Base-by-base conservation (phyloP, 371 early-diverging fungal species). In the Apophysomyces ossiformis region DNA sequence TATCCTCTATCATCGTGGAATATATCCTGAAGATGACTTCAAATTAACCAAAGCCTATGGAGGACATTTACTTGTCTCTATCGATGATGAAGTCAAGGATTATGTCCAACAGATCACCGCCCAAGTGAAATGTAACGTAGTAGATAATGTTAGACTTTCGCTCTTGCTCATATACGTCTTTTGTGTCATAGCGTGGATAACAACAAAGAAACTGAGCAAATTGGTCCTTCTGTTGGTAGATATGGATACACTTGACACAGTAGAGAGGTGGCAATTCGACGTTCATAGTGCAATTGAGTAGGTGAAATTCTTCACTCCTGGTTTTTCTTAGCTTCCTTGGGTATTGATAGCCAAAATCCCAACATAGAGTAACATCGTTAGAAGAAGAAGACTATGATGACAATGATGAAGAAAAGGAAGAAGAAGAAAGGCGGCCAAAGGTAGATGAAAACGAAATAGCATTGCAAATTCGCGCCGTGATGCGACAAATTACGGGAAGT, bases 211-310 rank as follows among this genome's bases (percentile, higher is more conserved):
- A 58, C 87, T 96, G 32, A 90, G 86, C 62, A 93, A 91, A 63
- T 78, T 96, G 37, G 93, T 97, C 11, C 71, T 97, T 66, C 94
- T 91, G 1, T 89, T 97, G 56, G 89, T 88, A 58, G 87, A 90
- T 12, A 86, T 82, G 61, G 94, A 94, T 18, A 92, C 93, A 3
- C 74, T 89, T 1, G 90, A 96, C 62, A 90, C 91, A 0, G 63
- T 96, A 6, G 96, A 97, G 71, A 86, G 96, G 59, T 97, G 98
- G 98, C 93, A 95, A 69, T 97, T 97, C 75, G 91, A 96, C 75
- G 84, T 96, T 21, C 78, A 91, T 12, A 43, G 58, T 58, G 58
- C 32, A 58, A 5, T 11, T 16, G 16, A 12, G 39, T 58, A 36
- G 7, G 58, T 39, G 41, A 26, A 26, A 26, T 1, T 26, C 32